Evolutionary conservation across 1,139 yeast genomes (phyloP).

Genomic region (Yamadazyma membranifaciens): DNA sequence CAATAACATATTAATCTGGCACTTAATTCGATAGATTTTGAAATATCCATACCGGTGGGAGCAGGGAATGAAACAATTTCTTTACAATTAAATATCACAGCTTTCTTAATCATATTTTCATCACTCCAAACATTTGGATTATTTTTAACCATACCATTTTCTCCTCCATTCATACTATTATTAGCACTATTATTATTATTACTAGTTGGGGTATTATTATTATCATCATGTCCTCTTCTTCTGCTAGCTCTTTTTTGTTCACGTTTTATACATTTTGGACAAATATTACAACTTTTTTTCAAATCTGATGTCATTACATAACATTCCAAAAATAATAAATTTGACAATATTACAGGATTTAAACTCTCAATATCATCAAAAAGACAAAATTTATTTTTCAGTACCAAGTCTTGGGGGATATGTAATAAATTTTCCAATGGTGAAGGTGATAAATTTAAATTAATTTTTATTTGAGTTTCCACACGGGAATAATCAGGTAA

Average conservation of each 20-base stretch:
- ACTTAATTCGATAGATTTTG: constrained; percentile 64
- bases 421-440: constrained; percentile 72
- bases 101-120: constrained; percentile 70
- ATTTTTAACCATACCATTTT: constrained; percentile 30
- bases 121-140: constrained; percentile 70
- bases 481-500: constrained; percentile 84
- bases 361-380: constrained; percentile 44
- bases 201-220: neutral
- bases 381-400: constrained; percentile 78
- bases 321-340: constrained; percentile 62
- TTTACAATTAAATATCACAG: constrained; percentile 86
- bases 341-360: constrained; percentile 46
- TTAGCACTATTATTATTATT: neutral
- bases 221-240: constrained; percentile 53
- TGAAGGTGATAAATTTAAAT: constrained; percentile 65
- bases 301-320: constrained; percentile 59
- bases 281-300: constrained; percentile 66
- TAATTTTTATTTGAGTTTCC: constrained; percentile 88
- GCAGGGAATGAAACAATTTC: constrained; percentile 79
- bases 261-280: constrained; percentile 84
- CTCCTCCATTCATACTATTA: constrained; percentile 1
- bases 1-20: constrained; percentile 93
- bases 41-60: constrained; percentile 42
- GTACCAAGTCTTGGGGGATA: constrained; percentile 81
- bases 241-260: constrained; percentile 93